Evolutionary conservation across 2,329 filamentous ascomycete species (phyloP), one percentile per base, ranked within the genome.

Genomic region (Anthostomella pinea): DNA sequence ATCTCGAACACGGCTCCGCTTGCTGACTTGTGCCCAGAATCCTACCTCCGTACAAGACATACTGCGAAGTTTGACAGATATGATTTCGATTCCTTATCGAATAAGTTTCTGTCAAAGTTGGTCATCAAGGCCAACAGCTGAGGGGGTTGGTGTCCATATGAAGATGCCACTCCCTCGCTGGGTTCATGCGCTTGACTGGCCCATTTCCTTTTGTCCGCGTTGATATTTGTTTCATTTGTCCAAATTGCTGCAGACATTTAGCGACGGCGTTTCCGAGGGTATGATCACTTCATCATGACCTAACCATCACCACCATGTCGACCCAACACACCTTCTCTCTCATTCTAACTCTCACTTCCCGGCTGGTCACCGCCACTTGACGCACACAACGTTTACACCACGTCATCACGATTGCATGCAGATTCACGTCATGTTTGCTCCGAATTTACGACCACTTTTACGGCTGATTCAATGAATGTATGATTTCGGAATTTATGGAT

Each of bases 31-130:
- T 23, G 17, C 45, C 27, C 68, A 96, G 90, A 96, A 69, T 72
- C 79, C 37, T 97, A 96, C 66, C 77, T 97, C 44, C 83, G 87
- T 57, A 81, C 81, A 43, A 86, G 91, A 52, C 77, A 79, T 51
- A 81, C 83, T 40, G 80, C 85, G 56, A 87, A 84, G 65, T 97
- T 95, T 64, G 85, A 95, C 69, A 82, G 87, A 53, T 79, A 84
- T 54, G 87, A 97, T 70, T 97, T 96, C 60, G 91, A 97, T 70
- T 93, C 83, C 43, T 68, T 97, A 60, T 95, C 90, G 35, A 96
- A 95, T 74, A 97, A 96, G 73, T 96, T 97, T 72, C 70, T 96
- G 52, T 94, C 90, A 23, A 94, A 94, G 69, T 79, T 97, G 58
- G 90, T 96, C 62, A 95, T 96, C 64, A 88, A 91, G 54, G 87